Conservation (phyloP, 352 stramenopile genomes). For the Globisporangium splendens region DNA sequence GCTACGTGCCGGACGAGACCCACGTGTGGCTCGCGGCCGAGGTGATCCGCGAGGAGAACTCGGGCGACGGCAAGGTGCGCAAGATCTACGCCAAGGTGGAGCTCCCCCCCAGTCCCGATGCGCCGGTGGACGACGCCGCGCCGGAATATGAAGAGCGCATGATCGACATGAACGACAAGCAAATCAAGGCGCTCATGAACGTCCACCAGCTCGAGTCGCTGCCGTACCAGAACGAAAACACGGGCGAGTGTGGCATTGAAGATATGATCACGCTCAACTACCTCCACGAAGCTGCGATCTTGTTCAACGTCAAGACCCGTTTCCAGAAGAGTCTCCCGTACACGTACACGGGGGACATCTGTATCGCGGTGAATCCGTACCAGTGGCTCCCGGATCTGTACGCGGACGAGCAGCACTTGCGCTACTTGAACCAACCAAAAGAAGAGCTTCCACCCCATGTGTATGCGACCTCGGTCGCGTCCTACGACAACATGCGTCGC, state of each 20-base stretch:
- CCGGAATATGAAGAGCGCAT: constrained; percentile 45
- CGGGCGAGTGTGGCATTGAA: constrained; percentile 63
- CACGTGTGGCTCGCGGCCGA: constrained; percentile 83
- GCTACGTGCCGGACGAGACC: constrained; percentile 83
- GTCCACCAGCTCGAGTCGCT: constrained; percentile 74
- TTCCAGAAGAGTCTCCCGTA: constrained; percentile 90
- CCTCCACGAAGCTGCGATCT: constrained; percentile 87
- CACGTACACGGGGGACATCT: constrained; percentile 96
- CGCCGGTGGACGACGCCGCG: constrained; percentile 13
- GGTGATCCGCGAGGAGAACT: constrained; percentile 66
- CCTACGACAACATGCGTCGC: constrained; percentile 75
- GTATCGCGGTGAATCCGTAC: constrained; percentile 97
- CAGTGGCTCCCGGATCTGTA: constrained; percentile 89
- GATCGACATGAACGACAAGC: constrained; percentile 69
- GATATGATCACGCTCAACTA: constrained; percentile 89
- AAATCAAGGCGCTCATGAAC: constrained; percentile 66
- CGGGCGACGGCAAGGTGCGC: constrained; percentile 50
- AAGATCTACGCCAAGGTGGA: constrained; percentile 69
- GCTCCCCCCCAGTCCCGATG: constrained; percentile 27
- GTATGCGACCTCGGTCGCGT: constrained; percentile 73
- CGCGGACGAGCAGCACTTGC: constrained; percentile 64
- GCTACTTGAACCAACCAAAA: constrained; percentile 73
- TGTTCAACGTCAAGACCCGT: constrained; percentile 86
- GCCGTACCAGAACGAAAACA: constrained; percentile 82
- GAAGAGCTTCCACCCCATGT: constrained; percentile 80